phyloP scores from a whole-genome alignment of 345 rosid genomes.

The Tarenaya hassleriana region DNA sequence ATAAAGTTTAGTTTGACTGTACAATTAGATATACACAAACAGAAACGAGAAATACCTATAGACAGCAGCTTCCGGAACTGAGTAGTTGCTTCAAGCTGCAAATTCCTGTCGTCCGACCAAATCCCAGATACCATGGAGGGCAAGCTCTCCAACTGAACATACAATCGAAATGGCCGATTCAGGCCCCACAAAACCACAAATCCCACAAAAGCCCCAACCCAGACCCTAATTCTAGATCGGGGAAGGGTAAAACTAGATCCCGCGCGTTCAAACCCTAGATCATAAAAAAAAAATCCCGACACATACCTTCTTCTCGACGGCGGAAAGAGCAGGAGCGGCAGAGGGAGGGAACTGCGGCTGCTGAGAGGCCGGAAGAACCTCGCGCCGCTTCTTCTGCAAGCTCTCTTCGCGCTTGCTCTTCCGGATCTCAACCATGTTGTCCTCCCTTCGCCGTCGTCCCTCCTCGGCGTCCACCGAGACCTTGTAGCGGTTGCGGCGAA shows the following conservation, averaged over 20 bases:
- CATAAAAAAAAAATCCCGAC: neutral
- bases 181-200: neutral
- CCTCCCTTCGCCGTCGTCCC: constrained; percentile 83
- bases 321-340: constrained; percentile 34
- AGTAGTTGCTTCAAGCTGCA: constrained; percentile 77
- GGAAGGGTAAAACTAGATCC: constrained; percentile 10
- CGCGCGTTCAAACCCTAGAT: neutral
- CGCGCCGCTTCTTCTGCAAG: constrained; percentile 83
- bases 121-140: constrained; percentile 69
- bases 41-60: constrained; percentile 38
- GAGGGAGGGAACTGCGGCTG: constrained; percentile 32
- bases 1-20: neutral
- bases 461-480: constrained; percentile 82
- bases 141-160: constrained; percentile 55
- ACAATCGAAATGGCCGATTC: constrained; percentile 14
- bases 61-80: constrained; percentile 78
- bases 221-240: neutral
- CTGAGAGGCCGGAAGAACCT: constrained; percentile 58
- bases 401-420: constrained; percentile 80
- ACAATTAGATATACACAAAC: neutral
- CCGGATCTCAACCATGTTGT: constrained; percentile 92
- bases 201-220: neutral
- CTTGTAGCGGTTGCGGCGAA: constrained; percentile 68
- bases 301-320: constrained; percentile 61
- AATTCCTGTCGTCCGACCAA: constrained; percentile 46